Conservation (phyloP, 2,329 filamentous ascomycete genomes). For the Ophiosphaerella herpotricha region DNA sequence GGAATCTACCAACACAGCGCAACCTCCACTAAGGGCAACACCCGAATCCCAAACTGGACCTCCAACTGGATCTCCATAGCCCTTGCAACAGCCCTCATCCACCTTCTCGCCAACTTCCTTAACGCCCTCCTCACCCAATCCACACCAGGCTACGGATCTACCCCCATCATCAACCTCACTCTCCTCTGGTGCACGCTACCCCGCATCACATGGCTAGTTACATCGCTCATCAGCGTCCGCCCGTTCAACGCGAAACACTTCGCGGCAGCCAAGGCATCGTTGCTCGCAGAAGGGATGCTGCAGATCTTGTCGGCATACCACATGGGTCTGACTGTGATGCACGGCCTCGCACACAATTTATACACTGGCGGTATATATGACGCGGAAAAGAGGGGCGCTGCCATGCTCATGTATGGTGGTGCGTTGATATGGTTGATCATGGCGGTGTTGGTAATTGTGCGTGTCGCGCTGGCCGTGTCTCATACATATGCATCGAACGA, state of each 20-base stretch:
- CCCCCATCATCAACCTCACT: constrained; percentile 27
- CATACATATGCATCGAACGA: neutral
- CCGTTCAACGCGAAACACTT: constrained; percentile 15
- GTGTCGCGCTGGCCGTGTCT: constrained; percentile 5
- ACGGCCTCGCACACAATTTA: constrained; percentile 35
- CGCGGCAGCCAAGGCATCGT: constrained; percentile 11
- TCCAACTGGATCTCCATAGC: constrained; percentile 25
- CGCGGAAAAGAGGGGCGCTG: constrained; percentile 15
- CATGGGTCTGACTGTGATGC: constrained; percentile 32
- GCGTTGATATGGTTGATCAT: constrained; percentile 33
- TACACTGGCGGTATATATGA: constrained; percentile 21
- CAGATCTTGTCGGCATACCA: constrained; percentile 27
- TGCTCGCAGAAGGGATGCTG: constrained; percentile 34
- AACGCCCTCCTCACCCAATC: constrained; percentile 27
- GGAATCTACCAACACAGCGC: neutral
- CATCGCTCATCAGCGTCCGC: constrained; percentile 15
- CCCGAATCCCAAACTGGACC: constrained; percentile 17
- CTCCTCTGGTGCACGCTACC: constrained; percentile 42
- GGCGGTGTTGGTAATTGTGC: constrained; percentile 6
- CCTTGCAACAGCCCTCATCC: constrained; percentile 21
- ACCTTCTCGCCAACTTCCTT: constrained; percentile 26
- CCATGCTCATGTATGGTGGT: constrained; percentile 36
- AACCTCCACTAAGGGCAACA: too few relatives aligned
- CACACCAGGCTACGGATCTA: constrained; percentile 24
- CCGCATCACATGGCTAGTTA: constrained; percentile 30